Conservation (phyloP, 345 rosid genomes). For the Rhodamnia rubescens region DNA sequence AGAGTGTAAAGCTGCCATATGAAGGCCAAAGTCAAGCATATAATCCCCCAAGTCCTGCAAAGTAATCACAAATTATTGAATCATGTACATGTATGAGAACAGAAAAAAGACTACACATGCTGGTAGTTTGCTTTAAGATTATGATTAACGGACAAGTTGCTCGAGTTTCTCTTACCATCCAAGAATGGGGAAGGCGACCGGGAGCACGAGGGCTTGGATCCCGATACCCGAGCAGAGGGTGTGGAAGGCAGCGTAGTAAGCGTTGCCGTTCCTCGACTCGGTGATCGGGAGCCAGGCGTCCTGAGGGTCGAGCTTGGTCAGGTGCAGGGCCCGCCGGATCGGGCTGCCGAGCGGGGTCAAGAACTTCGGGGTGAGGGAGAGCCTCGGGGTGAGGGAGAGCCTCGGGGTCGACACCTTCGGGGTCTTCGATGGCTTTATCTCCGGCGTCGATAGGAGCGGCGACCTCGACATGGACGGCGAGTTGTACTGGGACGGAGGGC, state of each 20-base stretch:
- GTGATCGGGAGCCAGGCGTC: conserved; percentile 95
- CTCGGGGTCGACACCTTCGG: conserved; percentile 24
- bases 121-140: not conserved
- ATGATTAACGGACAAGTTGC: not conserved
- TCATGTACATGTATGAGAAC: not conserved
- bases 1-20: conserved; percentile 14
- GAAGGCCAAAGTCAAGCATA: conserved; percentile 5
- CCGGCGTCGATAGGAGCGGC: conserved; percentile 30
- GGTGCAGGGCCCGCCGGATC: conserved; percentile 30
- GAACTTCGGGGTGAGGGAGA: conserved; percentile 43
- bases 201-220: conserved; percentile 76
- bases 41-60: conserved; percentile 10
- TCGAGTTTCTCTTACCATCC: conserved; percentile 47
- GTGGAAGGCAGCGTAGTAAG: conserved; percentile 71
- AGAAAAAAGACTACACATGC: not conserved
- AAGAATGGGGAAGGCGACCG: conserved; percentile 70
- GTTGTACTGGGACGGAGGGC: conserved; percentile 64
- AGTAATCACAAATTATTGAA: not conserved
- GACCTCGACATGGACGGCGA: conserved; percentile 64
- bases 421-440: conserved; percentile 24
- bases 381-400: conserved; percentile 24
- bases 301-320: conserved; percentile 51
- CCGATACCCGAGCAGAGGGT: conserved; percentile 84
- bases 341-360: conserved; percentile 57
- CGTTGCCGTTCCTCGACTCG: conserved; percentile 77